These are phyloP conservation scores for Amylostereum areolatum DNA, from an alignment of 1,284 basidiomycete genomes.

Conservation along the genomic window DNA sequence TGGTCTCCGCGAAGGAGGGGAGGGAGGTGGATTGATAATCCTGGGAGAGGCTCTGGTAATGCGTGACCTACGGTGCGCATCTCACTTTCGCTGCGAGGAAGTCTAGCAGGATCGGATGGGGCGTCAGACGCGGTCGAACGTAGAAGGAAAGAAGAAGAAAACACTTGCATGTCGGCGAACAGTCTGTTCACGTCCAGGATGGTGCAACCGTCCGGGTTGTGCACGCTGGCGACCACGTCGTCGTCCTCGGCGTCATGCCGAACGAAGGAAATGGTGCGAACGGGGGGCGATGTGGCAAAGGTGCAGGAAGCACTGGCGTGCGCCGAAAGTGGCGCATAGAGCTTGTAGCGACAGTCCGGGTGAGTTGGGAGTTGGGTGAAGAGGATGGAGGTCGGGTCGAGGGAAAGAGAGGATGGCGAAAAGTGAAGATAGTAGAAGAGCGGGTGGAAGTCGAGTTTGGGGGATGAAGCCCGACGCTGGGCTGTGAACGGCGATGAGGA, in stretches of 20 bases:
- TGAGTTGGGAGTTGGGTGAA: conserved; percentile 26
- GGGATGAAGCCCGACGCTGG: conserved; percentile 4
- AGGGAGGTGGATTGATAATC: conserved; percentile 14
- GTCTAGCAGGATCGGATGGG: conserved; percentile 9
- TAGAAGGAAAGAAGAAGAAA: not conserved
- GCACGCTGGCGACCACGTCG: conserved; percentile 21
- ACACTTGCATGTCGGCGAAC: conserved; percentile 24
- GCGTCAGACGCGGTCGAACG: not conserved
- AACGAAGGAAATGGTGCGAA: conserved; percentile 12
- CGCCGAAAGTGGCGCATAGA: conserved; percentile 24
- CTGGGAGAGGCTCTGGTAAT: conserved; percentile 22
- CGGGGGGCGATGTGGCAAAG: conserved; percentile 26
- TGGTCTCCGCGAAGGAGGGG: conserved; percentile 16
- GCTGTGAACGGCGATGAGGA: no score
- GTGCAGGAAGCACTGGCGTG: conserved; percentile 26
- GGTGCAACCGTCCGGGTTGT: conserved; percentile 26
- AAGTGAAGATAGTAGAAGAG: conserved; percentile 28
- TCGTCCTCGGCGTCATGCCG: conserved; percentile 19
- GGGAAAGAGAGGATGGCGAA: conserved; percentile 13
- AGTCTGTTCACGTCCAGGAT: conserved; percentile 28
- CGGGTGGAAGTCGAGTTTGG: conserved; percentile 22
- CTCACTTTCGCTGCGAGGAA: conserved; percentile 19
- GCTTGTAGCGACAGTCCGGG: conserved; percentile 22
- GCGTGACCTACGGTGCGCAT: conserved; percentile 19
- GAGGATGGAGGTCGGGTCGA: conserved; percentile 20